Conservation (phyloP, 345 rosid species). For the Gossypium australe region DNA sequence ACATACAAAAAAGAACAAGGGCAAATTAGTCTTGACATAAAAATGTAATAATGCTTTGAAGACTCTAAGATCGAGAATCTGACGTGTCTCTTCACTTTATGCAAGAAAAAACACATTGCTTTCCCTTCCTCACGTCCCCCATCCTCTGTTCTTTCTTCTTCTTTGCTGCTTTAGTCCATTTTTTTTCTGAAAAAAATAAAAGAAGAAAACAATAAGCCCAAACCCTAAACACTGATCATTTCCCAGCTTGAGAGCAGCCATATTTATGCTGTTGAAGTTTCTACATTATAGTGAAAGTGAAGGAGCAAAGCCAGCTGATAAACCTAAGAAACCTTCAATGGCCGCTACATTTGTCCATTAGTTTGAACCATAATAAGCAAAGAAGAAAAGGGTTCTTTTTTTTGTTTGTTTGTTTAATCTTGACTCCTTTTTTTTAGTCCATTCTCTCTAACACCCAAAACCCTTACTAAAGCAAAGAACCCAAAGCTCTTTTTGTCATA, state of each 20-base stretch:
- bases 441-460: background rate
- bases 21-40: background rate
- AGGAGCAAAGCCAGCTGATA: background rate
- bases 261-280: background rate
- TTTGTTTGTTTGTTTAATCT: background rate
- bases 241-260: background rate
- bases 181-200: background rate
- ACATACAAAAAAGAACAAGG: background rate
- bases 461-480: constrained; percentile 2
- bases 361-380: background rate
- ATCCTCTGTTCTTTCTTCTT: background rate
- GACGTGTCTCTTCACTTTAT: constrained; percentile 21
- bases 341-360: background rate
- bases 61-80: background rate
- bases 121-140: constrained; percentile 9
- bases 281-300: background rate
- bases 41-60: background rate
- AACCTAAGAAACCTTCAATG: background rate
- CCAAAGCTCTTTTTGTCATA: background rate
- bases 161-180: constrained; percentile 1
- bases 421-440: background rate
- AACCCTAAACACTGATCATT: background rate
- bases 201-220: background rate
- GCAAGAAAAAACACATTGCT: background rate
- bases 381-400: no score